Evolutionary conservation across 2,329 filamentous ascomycete species (phyloP), one percentile per base, ranked within the genome.

Genomic region (Pestalotiopsis sp.): DNA sequence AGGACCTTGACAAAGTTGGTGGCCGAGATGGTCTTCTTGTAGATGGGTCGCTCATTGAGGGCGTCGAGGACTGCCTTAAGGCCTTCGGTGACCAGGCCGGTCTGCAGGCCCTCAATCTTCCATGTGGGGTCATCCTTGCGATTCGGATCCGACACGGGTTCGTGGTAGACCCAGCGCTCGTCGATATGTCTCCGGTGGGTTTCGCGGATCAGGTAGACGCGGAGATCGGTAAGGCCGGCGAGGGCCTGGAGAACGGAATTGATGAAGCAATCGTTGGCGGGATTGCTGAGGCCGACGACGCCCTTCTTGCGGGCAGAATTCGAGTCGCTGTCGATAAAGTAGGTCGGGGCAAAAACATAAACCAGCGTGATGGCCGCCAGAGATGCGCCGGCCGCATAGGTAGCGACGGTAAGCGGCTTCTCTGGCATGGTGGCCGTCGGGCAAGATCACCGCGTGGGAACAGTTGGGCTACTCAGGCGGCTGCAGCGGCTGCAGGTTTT

Each of bases 271-370:
- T 96, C 96, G 81, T 99, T 99, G 73, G 95, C 96, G 9, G 93
- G 91, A 80, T 99, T 99, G 66, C 87, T 86, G 68, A 98, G 86
- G 52, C 96, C 96, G 67, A 98, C 94, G 58, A 97, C 93, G 69
- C 93, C 93, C 78, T 93, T 95, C 81, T 94, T 96, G 74, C 93
- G 90, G 57, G 82, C 83, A 59, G 83, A 82, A 67, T 87, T 88
- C 70, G 91, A 87, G 68, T 96, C 92, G 77, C 91, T 90, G 82
- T 99, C 95, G 79, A 98, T 91, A 75, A 97, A 93, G 81, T 95
- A 98, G 66, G 95, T 98, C n/a, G 96, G 96, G 9, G 92, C 94
- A 82, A 99, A 98, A 75, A 98, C 95, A 82, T 98, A 99, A 79
- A 98, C 93, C 68, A 98, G 89, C 40, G 96, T 95, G 71, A 97